Evolutionary conservation across 2,329 filamentous ascomycete species (phyloP).

Genomic region (Ophiostoma australiae): DNA sequence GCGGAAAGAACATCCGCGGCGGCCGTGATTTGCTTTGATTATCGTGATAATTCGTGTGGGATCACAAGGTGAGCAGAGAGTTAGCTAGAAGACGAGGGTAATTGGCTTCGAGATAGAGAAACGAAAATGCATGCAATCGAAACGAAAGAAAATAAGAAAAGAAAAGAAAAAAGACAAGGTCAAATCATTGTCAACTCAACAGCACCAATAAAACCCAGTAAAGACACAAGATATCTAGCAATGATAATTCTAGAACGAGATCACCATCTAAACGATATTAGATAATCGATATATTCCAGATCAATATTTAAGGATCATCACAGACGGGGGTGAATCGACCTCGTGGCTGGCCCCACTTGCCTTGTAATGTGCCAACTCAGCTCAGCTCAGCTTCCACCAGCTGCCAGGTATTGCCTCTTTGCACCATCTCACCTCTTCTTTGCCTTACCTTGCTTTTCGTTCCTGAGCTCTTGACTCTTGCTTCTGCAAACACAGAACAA

Average conservation of each 20-base stretch:
- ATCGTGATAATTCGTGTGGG: background rate
- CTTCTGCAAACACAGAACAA: background rate
- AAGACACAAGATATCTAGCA: background rate
- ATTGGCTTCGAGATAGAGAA: background rate
- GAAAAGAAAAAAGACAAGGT: background rate
- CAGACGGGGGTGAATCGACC: background rate
- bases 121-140: background rate
- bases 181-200: background rate
- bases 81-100: background rate
- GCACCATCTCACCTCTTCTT: background rate
- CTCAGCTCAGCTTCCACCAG: slow-evolving; percentile 6
- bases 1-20: background rate
- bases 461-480: background rate
- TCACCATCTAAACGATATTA: background rate
- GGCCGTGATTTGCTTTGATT: background rate
- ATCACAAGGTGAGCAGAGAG: background rate
- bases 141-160: background rate
- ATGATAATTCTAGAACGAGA: background rate
- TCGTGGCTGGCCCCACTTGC: slow-evolving; percentile 5
- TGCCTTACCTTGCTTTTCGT: background rate
- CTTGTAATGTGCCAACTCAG: background rate
- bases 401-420: background rate
- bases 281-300: background rate
- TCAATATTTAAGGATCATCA: background rate
- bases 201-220: background rate